Conservation (phyloP, 2,329 filamentous ascomycete species). For the Colletotrichum brevisporum region DNA sequence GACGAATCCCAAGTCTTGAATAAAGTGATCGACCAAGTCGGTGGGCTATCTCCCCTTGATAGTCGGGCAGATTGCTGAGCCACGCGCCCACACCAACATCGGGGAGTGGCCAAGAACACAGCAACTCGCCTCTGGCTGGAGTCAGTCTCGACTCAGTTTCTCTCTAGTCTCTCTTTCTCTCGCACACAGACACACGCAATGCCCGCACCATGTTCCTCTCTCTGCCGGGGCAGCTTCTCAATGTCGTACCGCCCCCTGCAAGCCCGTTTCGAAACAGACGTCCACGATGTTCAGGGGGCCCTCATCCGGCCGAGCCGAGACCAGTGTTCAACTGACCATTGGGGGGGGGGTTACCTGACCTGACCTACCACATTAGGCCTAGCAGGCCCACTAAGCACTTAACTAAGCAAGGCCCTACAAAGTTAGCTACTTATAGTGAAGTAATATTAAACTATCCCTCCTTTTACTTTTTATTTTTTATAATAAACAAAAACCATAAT, state of each 20-base stretch:
- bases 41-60: slow-evolving; percentile 11
- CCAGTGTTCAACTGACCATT: no score
- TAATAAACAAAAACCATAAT: no score
- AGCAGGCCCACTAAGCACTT: no score
- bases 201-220: background rate
- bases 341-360: no score
- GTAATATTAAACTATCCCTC: no score
- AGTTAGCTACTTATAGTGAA: no score
- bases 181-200: slow-evolving; percentile 14
- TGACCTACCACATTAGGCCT: no score
- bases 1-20: slow-evolving; percentile 28
- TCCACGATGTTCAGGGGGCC: background rate
- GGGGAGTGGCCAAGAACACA: background rate
- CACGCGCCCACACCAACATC: slow-evolving; percentile 23
- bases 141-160: background rate
- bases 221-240: slow-evolving; percentile 16
- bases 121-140: background rate
- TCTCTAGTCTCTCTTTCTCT: background rate
- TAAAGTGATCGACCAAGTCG: slow-evolving; percentile 31
- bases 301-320: slow-evolving; percentile 14
- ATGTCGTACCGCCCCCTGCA: slow-evolving; percentile 28
- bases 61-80: slow-evolving; percentile 13
- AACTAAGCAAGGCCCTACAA: no score
- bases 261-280: slow-evolving; percentile 35
- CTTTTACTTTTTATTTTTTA: no score